Base-by-base conservation (phyloP, 495 filamentous ascomycete species). In the Trichoderma erinaceum region DNA sequence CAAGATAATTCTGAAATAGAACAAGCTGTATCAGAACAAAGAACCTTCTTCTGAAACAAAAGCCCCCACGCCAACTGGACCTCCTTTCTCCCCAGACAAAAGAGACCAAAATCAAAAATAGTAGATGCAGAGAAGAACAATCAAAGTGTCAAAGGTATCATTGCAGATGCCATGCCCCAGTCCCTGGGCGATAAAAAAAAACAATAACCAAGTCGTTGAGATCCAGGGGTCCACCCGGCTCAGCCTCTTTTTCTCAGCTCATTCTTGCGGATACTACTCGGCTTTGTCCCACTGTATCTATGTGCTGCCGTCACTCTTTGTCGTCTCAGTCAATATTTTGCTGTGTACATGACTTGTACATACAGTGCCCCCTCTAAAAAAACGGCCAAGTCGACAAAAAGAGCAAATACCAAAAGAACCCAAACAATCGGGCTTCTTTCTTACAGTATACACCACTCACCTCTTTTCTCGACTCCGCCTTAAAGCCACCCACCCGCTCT, bases 231-330 rank as follows among this genome's bases (percentile, higher is more conserved):
- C n/a, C 48, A 11, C 18, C 8, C n/a, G 4, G 48, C 48, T 52
- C 48, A 52, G 48, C 48, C 48, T 52, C 48, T 4, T 23, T 52
- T 23, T 52, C 48, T 52, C 48, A 52, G 48, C 48, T 52, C 48
- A 52, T 23, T 52, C 21, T 52, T 52, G 18, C n/a, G 48, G 18
- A n/a, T 52, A 10, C 21, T 52, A 18, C 11, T 4, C 21, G 18
- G 3, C n/a, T 21, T 52, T 23, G 16, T 15, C 15, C 18, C 46
- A 44, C 41, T n/a, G n/a, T n/a, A n/a, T n/a, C n/a, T n/a, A n/a
- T n/a, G n/a, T n/a, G n/a, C n/a, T n/a, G n/a, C 43, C 16, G 43
- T 44, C 2, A 4, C 8, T 44, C 4, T 44, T 16, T 2, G 29
- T 29, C 4, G 29, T 29, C 4, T 29, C 4, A 29, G 4, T 29